Evolutionary conservation across 2,329 filamentous ascomycete genomes (phyloP), one percentile per base, ranked within the genome.

Genomic region (Fusarium miscanthi): DNA sequence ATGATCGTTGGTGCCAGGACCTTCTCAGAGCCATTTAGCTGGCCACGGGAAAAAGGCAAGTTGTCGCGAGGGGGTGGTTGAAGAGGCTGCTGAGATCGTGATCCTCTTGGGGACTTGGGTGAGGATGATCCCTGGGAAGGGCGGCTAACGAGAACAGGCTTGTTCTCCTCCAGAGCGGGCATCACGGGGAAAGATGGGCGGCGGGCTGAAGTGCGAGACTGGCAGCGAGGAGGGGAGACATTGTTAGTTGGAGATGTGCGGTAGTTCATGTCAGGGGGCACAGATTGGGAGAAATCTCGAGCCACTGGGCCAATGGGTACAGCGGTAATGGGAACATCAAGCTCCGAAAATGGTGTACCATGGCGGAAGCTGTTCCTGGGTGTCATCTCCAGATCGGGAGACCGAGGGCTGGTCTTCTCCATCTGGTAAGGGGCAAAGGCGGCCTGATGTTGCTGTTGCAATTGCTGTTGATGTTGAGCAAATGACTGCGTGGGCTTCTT

Each of bases 191-290:
- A 89, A 10, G 91, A 93, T 1, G 92, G 92, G 5, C 92, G 89
- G 59, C 91, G 88, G 46, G 80, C 83, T 59, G 88, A 91, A 23
- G 87, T 83, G 58, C 88, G 87, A 51, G 87, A 89, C 73, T 87
- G 84, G 45, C 85, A 86, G 31, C 87, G 85, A 38, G 81, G 81
- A 38, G 82, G 80, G 31, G 81, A 79, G 63, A 75, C 74, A 73
- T 80, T 70, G 76, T 69, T 80, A 77, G 65, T 78, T 64, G 79
- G 80, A 67, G 80, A 78, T 45, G 84, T 80, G 37, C 90, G 89
- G 85, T 92, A 97, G 80, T 90, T 91, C 94, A 98, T 97, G 83
- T 97, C 91, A 11, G 95, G 95, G 46, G 95, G 95, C 1, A 98
- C 95, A 9, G 95, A 98, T 81, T 97, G 94, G 31, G 94, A 97